These are phyloP conservation scores for Akebia trifoliata DNA, from an alignment of 164 flowering plant genomes.

Conservation along the genomic window DNA sequence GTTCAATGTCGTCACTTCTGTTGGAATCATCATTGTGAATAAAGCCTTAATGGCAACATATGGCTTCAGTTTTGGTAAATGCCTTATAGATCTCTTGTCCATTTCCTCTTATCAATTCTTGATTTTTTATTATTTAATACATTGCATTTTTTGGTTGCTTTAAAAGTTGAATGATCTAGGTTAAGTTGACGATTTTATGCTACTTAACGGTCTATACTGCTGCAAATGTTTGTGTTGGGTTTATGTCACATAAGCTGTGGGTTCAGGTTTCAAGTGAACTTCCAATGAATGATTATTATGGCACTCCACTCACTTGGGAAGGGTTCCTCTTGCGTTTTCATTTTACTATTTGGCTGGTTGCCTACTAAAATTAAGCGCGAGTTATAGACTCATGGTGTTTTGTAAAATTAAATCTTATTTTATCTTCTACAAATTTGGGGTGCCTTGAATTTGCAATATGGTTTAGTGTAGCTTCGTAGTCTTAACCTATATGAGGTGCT, in stretches of 20 bases:
- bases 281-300: background rate
- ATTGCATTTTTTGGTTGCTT: background rate
- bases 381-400: no score
- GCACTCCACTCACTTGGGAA: background rate
- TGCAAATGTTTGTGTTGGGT: background rate
- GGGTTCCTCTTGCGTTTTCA: background rate
- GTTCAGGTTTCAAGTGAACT: background rate
- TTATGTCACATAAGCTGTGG: background rate
- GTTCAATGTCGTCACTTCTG: slow-evolving; percentile 46
- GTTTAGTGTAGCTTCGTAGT: no score
- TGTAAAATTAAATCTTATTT: no score
- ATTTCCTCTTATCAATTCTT: background rate
- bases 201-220: no score
- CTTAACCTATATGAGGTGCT: no score
- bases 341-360: background rate
- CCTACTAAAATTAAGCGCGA: background rate
- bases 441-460: no score
- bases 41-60: slow-evolving; percentile 44
- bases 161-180: no score
- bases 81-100: background rate
- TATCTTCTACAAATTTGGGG: no score
- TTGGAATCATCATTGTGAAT: slow-evolving; percentile 41
- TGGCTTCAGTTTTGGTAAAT: slow-evolving; percentile 40
- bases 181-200: no score
- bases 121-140: background rate